Conservation (phyloP, 495 filamentous ascomycete species). For the Jackrogersella multiformis region DNA sequence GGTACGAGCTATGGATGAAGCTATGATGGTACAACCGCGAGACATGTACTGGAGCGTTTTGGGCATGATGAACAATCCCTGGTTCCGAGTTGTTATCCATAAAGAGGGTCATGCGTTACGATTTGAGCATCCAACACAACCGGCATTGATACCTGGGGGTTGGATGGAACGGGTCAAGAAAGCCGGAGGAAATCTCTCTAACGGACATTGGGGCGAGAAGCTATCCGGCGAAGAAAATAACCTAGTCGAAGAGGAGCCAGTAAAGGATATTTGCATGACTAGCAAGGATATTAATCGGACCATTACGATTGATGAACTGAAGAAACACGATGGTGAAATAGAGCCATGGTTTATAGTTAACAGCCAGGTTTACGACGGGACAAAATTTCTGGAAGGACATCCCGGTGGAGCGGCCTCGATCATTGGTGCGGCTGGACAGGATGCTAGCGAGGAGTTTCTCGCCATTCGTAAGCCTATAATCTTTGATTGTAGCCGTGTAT, state of each 20-base stretch:
- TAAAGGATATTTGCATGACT: constrained; percentile 82
- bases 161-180: constrained; percentile 99
- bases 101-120: constrained; percentile 72
- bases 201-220: constrained; percentile 89
- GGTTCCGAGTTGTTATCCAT: constrained; percentile 85
- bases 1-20: constrained; percentile 91
- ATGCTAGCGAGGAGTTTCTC: constrained; percentile 93
- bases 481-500: not conserved
- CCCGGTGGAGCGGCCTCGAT: constrained; percentile 93
- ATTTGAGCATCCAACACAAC: constrained; percentile 93
- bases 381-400: constrained; percentile 82
- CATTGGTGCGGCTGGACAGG: constrained; percentile 80
- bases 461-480: constrained; percentile 79
- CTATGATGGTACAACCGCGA: constrained; percentile 84
- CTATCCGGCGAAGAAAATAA: constrained; percentile 64
- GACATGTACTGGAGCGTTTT: constrained; percentile 98
- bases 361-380: constrained; percentile 93
- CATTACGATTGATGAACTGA: constrained; percentile 78
- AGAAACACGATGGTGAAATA: constrained; percentile 69
- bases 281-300: constrained; percentile 69
- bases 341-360: constrained; percentile 93
- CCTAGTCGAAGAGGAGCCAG: constrained; percentile 49
- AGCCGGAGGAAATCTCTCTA: constrained; percentile 79
- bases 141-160: constrained; percentile 78
- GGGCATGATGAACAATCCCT: constrained; percentile 99